These are phyloP conservation scores for Darksidea phi DNA, from an alignment of 495 filamentous ascomycete genomes.

Conservation along the genomic window DNA sequence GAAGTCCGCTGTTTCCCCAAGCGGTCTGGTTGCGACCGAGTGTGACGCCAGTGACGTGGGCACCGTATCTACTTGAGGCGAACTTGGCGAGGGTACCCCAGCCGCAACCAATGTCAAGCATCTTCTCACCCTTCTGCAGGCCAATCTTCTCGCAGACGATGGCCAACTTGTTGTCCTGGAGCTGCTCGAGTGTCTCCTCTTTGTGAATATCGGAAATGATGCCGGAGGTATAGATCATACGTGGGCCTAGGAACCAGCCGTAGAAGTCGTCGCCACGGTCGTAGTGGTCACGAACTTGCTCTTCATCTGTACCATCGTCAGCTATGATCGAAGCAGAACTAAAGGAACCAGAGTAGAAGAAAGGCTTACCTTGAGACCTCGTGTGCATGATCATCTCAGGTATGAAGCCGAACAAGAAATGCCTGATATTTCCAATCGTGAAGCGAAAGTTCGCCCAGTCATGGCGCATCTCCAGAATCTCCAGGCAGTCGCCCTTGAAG, in stretches of 20 bases:
- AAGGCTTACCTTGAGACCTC: slow-evolving; percentile 61
- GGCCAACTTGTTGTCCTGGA: slow-evolving; percentile 87
- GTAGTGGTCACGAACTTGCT: slow-evolving; percentile 85
- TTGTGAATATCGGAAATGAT: slow-evolving; percentile 71
- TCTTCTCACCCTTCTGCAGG: slow-evolving; percentile 64
- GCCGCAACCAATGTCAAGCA: slow-evolving; percentile 84
- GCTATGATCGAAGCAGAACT: not conserved
- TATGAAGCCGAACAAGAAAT: slow-evolving; percentile 68
- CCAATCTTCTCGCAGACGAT: slow-evolving; percentile 83
- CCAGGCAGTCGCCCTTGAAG: slow-evolving; percentile 80
- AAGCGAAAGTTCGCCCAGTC: slow-evolving; percentile 86
- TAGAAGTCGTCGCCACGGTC: slow-evolving; percentile 89
- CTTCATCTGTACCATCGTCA: slow-evolving; percentile 61
- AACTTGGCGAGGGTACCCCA: slow-evolving; percentile 84
- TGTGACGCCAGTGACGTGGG: slow-evolving; percentile 74
- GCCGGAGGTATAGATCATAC: slow-evolving; percentile 88
- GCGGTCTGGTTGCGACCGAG: slow-evolving; percentile 81
- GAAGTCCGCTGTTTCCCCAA: slow-evolving; percentile 75
- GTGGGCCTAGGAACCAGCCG: slow-evolving; percentile 83
- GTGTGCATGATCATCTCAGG: slow-evolving; percentile 78
- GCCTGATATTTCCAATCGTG: slow-evolving; percentile 66
- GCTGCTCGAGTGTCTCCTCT: slow-evolving; percentile 77
- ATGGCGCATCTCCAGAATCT: slow-evolving; percentile 78
- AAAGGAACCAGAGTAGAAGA: not conserved
- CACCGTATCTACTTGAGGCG: slow-evolving; percentile 75